These are phyloP conservation scores for Bacterosira constricta DNA, from an alignment of 108 stramenopile genomes.

Conservation along the genomic window DNA sequence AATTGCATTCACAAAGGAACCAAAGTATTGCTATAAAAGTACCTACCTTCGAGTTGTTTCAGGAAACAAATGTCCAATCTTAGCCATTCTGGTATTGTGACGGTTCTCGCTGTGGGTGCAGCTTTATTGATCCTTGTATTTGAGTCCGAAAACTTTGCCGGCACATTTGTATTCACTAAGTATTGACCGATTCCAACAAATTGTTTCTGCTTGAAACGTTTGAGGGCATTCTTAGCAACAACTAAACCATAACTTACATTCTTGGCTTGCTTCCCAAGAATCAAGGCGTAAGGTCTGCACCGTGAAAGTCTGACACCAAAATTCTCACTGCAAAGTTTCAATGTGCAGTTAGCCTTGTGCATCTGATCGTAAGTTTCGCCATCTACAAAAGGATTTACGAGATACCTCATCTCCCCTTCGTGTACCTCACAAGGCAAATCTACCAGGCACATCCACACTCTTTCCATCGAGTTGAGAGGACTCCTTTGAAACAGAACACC, in stretches of 20 bases:
- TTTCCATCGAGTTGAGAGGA: background rate
- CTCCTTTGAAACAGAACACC: slow-evolving; percentile 1
- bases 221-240: background rate
- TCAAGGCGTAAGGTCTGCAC: background rate
- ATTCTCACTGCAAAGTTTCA: background rate
- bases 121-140: background rate
- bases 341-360: background rate
- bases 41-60: background rate
- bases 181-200: no score
- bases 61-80: background rate
- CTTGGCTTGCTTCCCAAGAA: background rate
- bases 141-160: background rate
- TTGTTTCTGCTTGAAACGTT: background rate
- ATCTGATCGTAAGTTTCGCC: background rate
- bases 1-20: background rate
- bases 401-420: background rate
- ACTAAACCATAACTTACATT: background rate
- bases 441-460: background rate
- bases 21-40: background rate
- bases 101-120: background rate
- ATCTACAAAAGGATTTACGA: background rate
- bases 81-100: background rate
- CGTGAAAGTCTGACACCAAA: background rate
- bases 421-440: background rate
- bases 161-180: no score